Base-by-base conservation (phyloP, 441 rosid species). In the Erysimum cheiri region DNA sequence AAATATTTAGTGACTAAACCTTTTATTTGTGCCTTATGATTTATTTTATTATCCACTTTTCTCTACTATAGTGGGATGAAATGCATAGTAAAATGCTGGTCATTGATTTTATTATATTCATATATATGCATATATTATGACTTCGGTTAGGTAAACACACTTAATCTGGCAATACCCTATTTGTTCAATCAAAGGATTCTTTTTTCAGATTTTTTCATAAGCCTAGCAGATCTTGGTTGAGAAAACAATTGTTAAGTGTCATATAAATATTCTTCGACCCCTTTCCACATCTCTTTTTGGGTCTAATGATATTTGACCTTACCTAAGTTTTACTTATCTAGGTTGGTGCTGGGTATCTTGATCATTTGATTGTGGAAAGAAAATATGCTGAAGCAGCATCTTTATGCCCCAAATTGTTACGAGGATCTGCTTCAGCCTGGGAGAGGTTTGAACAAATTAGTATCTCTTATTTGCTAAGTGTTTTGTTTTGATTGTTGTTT, bases 271-370 rank as follows among this genome's bases (percentile, higher is more conserved):
- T 64, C 33, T 47, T 12, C 24, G 68, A 49, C 5, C 66, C 67
- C 13, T 63, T 31, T 17, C 70, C 40, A 40, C 39, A 14, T 26
- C 57, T 49, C 22, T 24, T 60, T 37, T 28, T 39, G 44, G 59
- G 35, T 29, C 15, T 54, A 26, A 15, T 24, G 58, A 46, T 56
- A 17, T 55, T 22, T 66, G 31, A 26, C 12, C 33, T 64, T 53
- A 43, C 39, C 55, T 17, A 39, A 54, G 37, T 54, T 75, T 74
- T 71, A 12, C 48, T 49, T 87, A 71, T 58, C 32, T 80, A 96
- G 99, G 98, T 96, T 71, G 99, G 98, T 78, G 88, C 99, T 66
- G 93, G 91, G 70, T 96, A 96, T 81, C 98, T 96, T 76, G 99
- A 93, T 84, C 98, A 96, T 82, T 85, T 96, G 87, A 96, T 96